phyloP scores from a whole-genome alignment of 2,329 filamentous ascomycete genomes.

The Fusarium devonianum region DNA sequence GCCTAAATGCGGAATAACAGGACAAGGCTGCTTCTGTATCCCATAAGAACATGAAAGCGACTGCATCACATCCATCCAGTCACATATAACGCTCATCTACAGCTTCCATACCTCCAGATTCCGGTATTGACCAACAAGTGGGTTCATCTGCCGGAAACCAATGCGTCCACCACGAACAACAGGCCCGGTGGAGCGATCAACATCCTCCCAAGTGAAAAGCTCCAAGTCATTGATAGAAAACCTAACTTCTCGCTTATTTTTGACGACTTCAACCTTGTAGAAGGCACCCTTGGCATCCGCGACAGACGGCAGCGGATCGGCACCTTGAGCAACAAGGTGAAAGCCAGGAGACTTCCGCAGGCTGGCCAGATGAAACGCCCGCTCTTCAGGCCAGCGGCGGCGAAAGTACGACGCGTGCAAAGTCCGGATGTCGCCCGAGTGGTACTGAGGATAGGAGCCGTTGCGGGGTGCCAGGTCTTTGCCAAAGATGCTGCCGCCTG shows the following conservation, averaged over 20 bases:
- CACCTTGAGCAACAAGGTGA: conserved; percentile 35
- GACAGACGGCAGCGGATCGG: conserved; percentile 33
- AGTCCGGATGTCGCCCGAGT: conserved; percentile 36
- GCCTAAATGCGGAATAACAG: too few relatives aligned
- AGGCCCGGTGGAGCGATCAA: conserved; percentile 27
- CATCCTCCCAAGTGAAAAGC: conserved; percentile 33
- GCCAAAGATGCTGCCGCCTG: conserved; percentile 36
- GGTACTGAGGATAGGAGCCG: conserved; percentile 36
- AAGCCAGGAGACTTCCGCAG: conserved; percentile 37
- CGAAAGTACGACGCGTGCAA: conserved; percentile 38
- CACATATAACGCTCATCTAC: neutral
- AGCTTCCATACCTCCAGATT: conserved; percentile 36
- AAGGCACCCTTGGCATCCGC: conserved; percentile 30
- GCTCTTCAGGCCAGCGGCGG: conserved; percentile 36
- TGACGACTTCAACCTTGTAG: conserved; percentile 36
- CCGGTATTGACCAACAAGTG: conserved; percentile 32
- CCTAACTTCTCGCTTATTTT: conserved; percentile 26
- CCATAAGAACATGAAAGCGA: too few relatives aligned
- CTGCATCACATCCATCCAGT: neutral
- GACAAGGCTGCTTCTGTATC: too few relatives aligned
- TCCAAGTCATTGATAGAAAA: conserved; percentile 30
- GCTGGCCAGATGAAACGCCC: conserved; percentile 35
- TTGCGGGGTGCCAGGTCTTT: conserved; percentile 29
- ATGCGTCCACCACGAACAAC: conserved; percentile 31
- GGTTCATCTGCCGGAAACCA: conserved; percentile 35